Percentiles rank a stretch among this genome's conserved stretches.
Conservation (phyloP, 495 filamentous ascomycete genomes). For the Tuber melanosporum region DNA sequence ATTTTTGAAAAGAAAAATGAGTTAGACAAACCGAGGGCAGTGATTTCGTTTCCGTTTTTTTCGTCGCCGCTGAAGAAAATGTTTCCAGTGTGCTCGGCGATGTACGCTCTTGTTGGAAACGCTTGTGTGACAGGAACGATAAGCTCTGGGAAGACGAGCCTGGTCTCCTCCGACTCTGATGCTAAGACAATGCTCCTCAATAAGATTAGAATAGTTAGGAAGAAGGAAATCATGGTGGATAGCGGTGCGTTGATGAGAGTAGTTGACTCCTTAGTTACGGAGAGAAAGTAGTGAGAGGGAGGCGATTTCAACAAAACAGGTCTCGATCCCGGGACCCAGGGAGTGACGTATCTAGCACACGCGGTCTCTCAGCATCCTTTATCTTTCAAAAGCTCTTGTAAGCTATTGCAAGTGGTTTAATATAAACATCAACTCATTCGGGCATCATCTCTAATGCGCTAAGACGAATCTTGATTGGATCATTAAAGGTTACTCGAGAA, state of each 20-base stretch:
- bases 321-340: not conserved
- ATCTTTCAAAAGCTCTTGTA: not conserved
- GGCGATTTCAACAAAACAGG: not conserved
- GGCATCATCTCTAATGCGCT: not conserved
- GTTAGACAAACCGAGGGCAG: not conserved
- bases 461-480: not conserved
- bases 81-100: not conserved
- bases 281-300: not conserved
- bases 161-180: not conserved
- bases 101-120: not conserved
- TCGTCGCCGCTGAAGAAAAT: not conserved
- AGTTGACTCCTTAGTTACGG: not conserved
- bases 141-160: not conserved
- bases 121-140: not conserved
- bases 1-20: not conserved
- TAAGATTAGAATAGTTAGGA: not conserved
- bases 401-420: no score
- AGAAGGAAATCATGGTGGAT: not conserved
- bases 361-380: not conserved
- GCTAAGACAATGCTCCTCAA: not conserved
- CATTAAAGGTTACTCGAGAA: not conserved
- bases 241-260: not conserved
- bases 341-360: not conserved
- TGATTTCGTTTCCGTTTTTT: not conserved
- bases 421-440: not conserved